Evolutionary conservation across 768 basidiomycete genomes (phyloP), one percentile per base, ranked within the genome.

Genomic region (Collybia sp.): DNA sequence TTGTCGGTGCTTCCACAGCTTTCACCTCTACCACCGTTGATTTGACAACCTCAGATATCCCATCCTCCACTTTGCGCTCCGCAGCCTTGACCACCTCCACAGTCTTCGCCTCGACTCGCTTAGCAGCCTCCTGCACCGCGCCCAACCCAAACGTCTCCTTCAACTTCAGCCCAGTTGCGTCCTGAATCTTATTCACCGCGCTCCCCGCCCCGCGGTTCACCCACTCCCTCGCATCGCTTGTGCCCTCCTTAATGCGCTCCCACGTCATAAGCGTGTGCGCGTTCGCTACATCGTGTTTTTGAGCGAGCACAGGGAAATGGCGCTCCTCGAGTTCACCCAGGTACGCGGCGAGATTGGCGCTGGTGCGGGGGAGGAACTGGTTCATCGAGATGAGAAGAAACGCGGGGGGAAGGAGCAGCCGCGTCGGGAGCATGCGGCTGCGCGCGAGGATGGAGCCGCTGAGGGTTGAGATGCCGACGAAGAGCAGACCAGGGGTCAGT

Each of bases 321-420:
- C 61, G 61, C 16, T 83, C 79, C 64, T 96, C 93, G 40, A 94
- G 69, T 11, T 73, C 71, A 31, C 77, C 76, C 39, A 83, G 61
- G 69, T 89, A 92, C 2, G 55, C 60, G 10, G 76, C 71, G 53
- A 94, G 64, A 58, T 93, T 93, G 45, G 64, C 54, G 2, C 86
- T 75, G 5, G 90, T 89, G 61, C 85, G 74, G 4, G 95, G 95
- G 35, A 96, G 80, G 80, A 96, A 94, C 63, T 94, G 83, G 45
- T 80, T 71, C 38, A 85, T 70, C 20, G 93, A 82, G 48, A 78
- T 59, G 46, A 85, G 44, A 53, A 93, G 66, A 62, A 93, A 78
- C 17, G 80, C 49, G 0, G 94, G 88, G 0, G 95, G 95, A 12
- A 93, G 75, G 39, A 86, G 50, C 43, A 86, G 55, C 15, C 95